phyloP scores from a whole-genome alignment of 208 protist species.

The Acanthamoeba royreba region DNA sequence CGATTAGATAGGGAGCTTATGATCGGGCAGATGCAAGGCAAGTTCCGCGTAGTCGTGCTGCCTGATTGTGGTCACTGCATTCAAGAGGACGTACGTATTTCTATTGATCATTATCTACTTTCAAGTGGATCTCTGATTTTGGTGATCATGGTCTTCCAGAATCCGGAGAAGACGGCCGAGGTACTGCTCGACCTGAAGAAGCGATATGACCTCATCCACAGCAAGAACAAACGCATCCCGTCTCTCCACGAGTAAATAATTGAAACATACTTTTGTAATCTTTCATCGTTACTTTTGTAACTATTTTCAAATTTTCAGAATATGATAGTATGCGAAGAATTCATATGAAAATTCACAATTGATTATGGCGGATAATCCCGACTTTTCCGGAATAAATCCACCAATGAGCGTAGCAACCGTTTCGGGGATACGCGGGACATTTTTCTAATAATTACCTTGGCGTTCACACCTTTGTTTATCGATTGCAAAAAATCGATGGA shows the following conservation, averaged over 20 bases:
- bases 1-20: conserved; percentile 67
- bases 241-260: not conserved
- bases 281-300: no score
- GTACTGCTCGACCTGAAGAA: not conserved
- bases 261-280: not conserved
- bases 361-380: no score
- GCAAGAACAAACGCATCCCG: not conserved
- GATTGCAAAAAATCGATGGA: no score
- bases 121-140: not conserved
- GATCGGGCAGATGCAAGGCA: conserved; percentile 74
- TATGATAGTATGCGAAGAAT: no score
- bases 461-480: no score
- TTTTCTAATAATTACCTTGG: no score
- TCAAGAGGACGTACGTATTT: conserved; percentile 67
- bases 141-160: not conserved
- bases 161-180: not conserved
- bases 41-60: conserved; percentile 64
- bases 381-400: no score
- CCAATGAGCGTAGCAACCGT: no score
- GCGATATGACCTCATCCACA: conserved; percentile 8
- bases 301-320: no score
- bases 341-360: no score
- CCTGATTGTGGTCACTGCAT: conserved; percentile 65
- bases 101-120: not conserved
- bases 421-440: no score